Percentiles rank a stretch among this genome's conserved stretches.
Conservation (phyloP, 2,329 filamentous ascomycete species). For the Lojkania enalia region DNA sequence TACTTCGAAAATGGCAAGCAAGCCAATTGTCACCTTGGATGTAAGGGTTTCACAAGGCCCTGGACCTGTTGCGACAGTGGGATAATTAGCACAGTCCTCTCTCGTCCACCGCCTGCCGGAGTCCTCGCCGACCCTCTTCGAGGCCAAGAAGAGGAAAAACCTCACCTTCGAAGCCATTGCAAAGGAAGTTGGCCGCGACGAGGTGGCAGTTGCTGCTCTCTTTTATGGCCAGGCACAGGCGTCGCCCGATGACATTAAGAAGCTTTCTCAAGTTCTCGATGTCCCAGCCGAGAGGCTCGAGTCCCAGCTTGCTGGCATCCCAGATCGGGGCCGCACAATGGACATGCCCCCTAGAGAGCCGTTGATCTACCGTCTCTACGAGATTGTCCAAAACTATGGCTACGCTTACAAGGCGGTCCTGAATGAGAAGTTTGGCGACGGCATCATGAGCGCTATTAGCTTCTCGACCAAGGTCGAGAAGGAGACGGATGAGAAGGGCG, state of each 20-base stretch:
- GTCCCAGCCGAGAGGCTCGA: slow-evolving; percentile 62
- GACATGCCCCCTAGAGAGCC: slow-evolving; percentile 86
- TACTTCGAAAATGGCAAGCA: slow-evolving; percentile 39
- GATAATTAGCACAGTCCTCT: slow-evolving; percentile 55
- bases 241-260: slow-evolving; percentile 68
- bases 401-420: slow-evolving; percentile 93
- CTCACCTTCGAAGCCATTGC: slow-evolving; percentile 81
- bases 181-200: slow-evolving; percentile 71
- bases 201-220: slow-evolving; percentile 82
- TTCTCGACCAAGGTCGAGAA: slow-evolving; percentile 93
- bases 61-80: slow-evolving; percentile 10
- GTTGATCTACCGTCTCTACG: slow-evolving; percentile 86
- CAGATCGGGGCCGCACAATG: slow-evolving; percentile 76
- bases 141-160: slow-evolving; percentile 74
- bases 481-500: slow-evolving; percentile 82
- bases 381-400: slow-evolving; percentile 96
- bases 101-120: slow-evolving; percentile 70
- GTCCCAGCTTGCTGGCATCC: slow-evolving; percentile 70
- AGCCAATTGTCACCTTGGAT: slow-evolving; percentile 46
- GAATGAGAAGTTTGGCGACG: slow-evolving; percentile 81
- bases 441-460: slow-evolving; percentile 95
- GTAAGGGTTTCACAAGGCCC: slow-evolving; percentile 18
- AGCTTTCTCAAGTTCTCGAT: slow-evolving; percentile 67
- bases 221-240: slow-evolving; percentile 89
- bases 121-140: slow-evolving; percentile 74